Percentiles rank a stretch among this genome's conserved stretches.
phyloP scores from a whole-genome alignment of 164 flowering plant genomes.

The Malania oleifera region DNA sequence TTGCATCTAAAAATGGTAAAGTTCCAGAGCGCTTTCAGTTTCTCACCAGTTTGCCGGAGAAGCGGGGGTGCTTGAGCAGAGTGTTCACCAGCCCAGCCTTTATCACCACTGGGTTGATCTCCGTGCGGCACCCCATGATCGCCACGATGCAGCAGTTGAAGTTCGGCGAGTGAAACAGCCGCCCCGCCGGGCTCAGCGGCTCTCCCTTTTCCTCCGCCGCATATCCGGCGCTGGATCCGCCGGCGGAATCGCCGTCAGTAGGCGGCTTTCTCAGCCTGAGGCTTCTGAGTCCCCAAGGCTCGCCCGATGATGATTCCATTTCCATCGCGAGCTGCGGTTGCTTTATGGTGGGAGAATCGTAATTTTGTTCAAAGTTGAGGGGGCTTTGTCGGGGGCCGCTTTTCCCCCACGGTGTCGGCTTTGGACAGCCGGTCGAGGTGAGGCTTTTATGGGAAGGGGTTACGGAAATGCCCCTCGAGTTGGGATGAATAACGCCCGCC shows the following conservation, averaged over 20 bases:
- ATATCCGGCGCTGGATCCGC: background rate
- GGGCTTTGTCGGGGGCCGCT: background rate
- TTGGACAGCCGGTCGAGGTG: background rate
- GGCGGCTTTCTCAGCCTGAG: background rate
- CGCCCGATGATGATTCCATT: background rate
- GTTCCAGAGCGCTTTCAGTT: too few relatives aligned
- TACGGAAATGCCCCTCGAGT: background rate
- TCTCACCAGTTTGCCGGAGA: background rate
- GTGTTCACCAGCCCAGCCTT: background rate
- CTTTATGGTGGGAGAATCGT: background rate
- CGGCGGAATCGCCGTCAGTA: background rate
- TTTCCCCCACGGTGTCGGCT: background rate
- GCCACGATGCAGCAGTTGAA: background rate
- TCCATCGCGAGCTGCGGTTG: background rate
- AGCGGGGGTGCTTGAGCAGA: background rate
- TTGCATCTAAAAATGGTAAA: too few relatives aligned
- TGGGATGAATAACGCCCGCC: too few relatives aligned
- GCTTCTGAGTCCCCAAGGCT: background rate
- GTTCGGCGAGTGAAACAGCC: background rate
- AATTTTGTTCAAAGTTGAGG: background rate
- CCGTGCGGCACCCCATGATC: background rate
- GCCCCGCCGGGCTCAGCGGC: constrained; percentile 1
- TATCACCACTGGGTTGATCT: background rate
- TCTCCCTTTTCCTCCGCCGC: background rate
- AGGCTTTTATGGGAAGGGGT: background rate